Base-by-base conservation (phyloP, 75 land plant genomes). In the Pinus tabuliformis region DNA sequence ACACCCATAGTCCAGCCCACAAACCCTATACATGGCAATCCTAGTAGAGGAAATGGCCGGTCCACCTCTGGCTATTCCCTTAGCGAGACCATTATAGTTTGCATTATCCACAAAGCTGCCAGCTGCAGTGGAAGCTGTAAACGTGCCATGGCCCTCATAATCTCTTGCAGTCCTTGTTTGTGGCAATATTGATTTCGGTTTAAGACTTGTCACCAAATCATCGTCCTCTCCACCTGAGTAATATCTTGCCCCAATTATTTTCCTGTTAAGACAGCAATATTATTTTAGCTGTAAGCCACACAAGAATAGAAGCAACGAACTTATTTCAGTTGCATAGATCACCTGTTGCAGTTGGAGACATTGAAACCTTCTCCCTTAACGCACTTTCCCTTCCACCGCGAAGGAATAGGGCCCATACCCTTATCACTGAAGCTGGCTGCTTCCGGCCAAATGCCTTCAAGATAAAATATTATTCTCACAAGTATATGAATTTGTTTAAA, bases 201-300 rank as follows among this genome's bases (percentile, higher is more conserved):
- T 5, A 24, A 33, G 56, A 49, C 9, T 49, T 49, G 9, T 49
- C 54, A 9, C 2, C 11, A 0, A 49, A 49, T 49, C 54, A 9
- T 11, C 54, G 12, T 49, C 54, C 12, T 11, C 54, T 49, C 54
- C 54, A 2, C 54, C 54, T 49, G 54, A 49, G 70, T 88, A 90
- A 79, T 78, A 81, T 37, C 93, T 80, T 60, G 93, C 95, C 1
- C 95, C 95, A 16, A 93, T 90, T 52, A 93, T 52, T 68, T 93
- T 93, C 81, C 92, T 92, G 86, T 28, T 58, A 5, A 3, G 3
- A 49, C 13, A 49, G 37, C 1, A 17, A 28, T 5, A 5, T 64
- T 6, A 1, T 49, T 49, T 49, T 9, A 64, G 8, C 36, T 14
- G 14, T 28, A 33, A 64, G 4, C 17, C 39, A 64, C 5, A 16